These are phyloP conservation scores for Patellaria atrata DNA, from an alignment of 495 filamentous ascomycete species.

Conservation along the genomic window DNA sequence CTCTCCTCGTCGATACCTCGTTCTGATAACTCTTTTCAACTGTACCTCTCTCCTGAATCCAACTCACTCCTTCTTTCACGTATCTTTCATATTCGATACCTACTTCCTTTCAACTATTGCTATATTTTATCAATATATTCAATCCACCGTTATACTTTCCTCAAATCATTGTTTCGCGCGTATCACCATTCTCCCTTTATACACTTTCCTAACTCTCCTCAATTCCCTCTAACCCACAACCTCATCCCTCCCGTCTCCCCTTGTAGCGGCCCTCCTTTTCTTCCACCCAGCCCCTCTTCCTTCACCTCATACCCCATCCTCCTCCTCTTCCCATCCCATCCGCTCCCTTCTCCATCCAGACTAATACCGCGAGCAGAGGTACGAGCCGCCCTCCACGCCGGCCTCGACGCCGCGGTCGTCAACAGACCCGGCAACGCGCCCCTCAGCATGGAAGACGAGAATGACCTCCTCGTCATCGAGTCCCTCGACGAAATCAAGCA, in stretches of 20 bases:
- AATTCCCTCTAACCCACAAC: too few relatives aligned
- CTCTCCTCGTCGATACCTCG: constrained; percentile 2
- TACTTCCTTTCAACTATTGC: neutral
- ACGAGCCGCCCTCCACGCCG: constrained; percentile 45
- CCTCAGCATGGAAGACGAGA: constrained; percentile 33
- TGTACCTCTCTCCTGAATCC: neutral
- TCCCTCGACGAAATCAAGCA: neutral
- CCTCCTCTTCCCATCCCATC: neutral
- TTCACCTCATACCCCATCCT: neutral
- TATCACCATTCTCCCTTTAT: too few relatives aligned
- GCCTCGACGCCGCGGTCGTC: constrained; percentile 46
- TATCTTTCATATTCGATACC: neutral
- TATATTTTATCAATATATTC: neutral
- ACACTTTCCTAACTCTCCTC: too few relatives aligned
- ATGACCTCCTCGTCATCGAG: constrained; percentile 16
- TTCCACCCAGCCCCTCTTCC: neutral
- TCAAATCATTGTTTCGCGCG: too few relatives aligned
- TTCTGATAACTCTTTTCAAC: neutral
- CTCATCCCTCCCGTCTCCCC: too few relatives aligned
- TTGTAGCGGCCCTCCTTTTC: neutral
- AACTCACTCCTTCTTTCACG: neutral
- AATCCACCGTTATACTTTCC: neutral
- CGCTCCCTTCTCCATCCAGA: neutral
- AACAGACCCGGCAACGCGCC: constrained; percentile 49
- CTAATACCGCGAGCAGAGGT: constrained; percentile 34